Evolutionary conservation across 1,284 basidiomycete genomes (phyloP).

Genomic region (Tetrapyrgos nigripes): DNA sequence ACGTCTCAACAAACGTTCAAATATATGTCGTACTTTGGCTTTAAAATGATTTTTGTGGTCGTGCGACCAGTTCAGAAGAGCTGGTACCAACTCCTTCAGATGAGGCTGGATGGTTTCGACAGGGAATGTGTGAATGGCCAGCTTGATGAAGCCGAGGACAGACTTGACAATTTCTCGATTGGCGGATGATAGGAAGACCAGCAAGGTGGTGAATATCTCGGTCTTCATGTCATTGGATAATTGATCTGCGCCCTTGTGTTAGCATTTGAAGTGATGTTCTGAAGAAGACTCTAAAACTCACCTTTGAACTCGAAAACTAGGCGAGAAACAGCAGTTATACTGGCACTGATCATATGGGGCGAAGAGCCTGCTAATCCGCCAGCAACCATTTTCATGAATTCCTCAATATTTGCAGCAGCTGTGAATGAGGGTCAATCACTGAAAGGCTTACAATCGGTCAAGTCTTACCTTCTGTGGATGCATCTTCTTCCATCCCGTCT

Average conservation of each 20-base stretch:
- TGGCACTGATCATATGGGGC: constrained; percentile 99
- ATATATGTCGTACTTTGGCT: constrained; percentile 94
- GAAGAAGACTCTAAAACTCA: constrained; percentile 33
- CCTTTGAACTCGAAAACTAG: constrained; percentile 97
- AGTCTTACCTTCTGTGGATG: constrained; percentile 59
- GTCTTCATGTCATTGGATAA: constrained; percentile 81
- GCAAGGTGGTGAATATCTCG: constrained; percentile 87
- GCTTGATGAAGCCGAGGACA: constrained; percentile 94
- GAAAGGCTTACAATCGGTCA: constrained; percentile 6
- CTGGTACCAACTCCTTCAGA: constrained; percentile 82
- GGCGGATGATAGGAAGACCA: constrained; percentile 90
- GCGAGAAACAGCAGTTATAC: constrained; percentile 92
- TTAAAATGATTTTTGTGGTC: constrained; percentile 99
- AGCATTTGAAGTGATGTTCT: background rate
- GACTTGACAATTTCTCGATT: constrained; percentile 99
- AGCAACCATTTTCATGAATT: constrained; percentile 97
- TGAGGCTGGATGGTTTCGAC: constrained; percentile 76
- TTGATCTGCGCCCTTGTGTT: constrained; percentile 52
- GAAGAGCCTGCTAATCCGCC: constrained; percentile 93
- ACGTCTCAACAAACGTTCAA: constrained; percentile 93
- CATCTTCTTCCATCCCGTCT: constrained; percentile 83
- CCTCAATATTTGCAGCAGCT: constrained; percentile 86
- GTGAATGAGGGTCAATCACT: constrained; percentile 13
- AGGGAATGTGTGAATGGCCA: constrained; percentile 88
- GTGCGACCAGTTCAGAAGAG: constrained; percentile 90